Evolutionary conservation across 495 filamentous ascomycete species (phyloP).

Genomic region (Stereocaulon alpinum): DNA sequence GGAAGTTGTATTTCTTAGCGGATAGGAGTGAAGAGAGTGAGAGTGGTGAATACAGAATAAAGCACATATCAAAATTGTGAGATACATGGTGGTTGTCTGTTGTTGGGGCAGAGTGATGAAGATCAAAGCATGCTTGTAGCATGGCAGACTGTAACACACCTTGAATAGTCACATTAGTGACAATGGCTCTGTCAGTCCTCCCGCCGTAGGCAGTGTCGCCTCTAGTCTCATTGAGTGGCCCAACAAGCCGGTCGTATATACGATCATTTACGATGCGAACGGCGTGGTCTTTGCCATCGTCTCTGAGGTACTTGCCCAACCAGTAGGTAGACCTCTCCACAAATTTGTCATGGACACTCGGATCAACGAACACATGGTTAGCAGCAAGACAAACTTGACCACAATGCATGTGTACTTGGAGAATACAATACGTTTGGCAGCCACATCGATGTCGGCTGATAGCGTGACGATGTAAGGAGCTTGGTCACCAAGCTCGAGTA

Average conservation of each 20-base stretch:
- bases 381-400: conserved; percentile 21
- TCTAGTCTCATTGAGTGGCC: conserved; percentile 5
- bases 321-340: conserved; percentile 9
- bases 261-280: conserved; percentile 12
- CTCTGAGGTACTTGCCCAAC: conserved; percentile 4
- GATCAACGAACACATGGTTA: conserved; percentile 20
- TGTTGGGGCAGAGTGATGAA: too few species aligned
- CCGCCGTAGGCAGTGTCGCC: conserved; percentile 11
- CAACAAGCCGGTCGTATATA: conserved; percentile 10
- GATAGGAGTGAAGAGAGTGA: background rate
- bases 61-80: too few species aligned
- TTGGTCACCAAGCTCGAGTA: conserved; percentile 23
- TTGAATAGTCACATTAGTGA: conserved; percentile 9
- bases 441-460: conserved; percentile 18
- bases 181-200: conserved; percentile 8
- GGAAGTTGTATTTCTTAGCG: background rate
- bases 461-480: conserved; percentile 19
- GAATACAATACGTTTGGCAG: conserved; percentile 17
- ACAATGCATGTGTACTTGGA: conserved; percentile 13
- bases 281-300: conserved; percentile 5
- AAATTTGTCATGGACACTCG: conserved; percentile 7
- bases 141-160: background rate
- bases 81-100: too few species aligned
- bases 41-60: too few species aligned
- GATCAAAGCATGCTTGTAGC: background rate